phyloP scores from a whole-genome alignment of 139 green algal genomes.

The Limnomonas spitsbergensis region DNA sequence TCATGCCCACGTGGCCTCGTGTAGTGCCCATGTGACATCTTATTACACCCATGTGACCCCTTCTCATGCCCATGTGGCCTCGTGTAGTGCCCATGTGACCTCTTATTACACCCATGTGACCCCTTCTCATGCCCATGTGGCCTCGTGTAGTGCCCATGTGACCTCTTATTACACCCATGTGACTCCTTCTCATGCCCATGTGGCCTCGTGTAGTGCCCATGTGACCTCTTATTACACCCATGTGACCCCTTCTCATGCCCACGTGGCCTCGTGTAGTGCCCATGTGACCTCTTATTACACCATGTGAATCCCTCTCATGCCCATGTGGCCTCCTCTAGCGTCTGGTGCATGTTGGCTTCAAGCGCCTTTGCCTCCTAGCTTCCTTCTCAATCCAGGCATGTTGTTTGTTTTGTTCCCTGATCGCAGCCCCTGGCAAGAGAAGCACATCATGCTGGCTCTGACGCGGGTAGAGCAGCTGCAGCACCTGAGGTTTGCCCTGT shows the following conservation, averaged over 20 bases:
- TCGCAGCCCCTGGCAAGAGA: slow-evolving; percentile 62
- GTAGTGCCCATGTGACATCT: too few species aligned
- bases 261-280: background rate
- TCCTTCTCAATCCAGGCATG: background rate
- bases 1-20: too few species aligned
- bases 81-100: too few species aligned
- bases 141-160: too few species aligned
- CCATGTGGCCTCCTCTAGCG: background rate
- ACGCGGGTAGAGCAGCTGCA: slow-evolving; percentile 65
- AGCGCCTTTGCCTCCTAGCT: background rate
- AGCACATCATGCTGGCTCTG: slow-evolving; percentile 67
- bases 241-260: background rate
- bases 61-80: too few species aligned
- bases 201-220: background rate
- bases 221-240: too few species aligned
- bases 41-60: too few species aligned
- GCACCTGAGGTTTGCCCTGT: slow-evolving; percentile 78
- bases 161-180: too few species aligned
- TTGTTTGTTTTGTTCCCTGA: background rate
- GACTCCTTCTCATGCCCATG: too few species aligned
- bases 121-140: too few species aligned
- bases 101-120: too few species aligned
- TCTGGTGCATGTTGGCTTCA: background rate
- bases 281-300: background rate
- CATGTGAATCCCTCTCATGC: background rate